Percentiles rank a stretch among this genome's conserved stretches.
Conservation (phyloP, 441 rosid genomes). For the Sinapis alba region DNA sequence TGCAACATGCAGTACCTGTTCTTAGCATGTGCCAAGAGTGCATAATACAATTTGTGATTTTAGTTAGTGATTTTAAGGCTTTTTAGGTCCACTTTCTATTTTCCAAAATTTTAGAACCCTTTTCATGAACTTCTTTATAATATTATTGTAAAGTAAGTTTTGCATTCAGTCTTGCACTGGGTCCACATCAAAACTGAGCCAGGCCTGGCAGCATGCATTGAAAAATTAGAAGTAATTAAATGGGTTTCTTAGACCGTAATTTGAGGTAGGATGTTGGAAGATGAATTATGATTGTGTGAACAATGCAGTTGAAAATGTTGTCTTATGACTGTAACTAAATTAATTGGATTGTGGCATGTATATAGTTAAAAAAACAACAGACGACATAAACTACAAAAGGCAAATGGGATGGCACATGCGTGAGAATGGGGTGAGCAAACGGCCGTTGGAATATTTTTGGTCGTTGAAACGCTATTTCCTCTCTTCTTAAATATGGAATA, state of each 20-base stretch:
- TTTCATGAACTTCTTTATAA: too few relatives aligned
- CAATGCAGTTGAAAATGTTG: conserved; percentile 8
- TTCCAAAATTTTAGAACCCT: too few relatives aligned
- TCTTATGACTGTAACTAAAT: neutral
- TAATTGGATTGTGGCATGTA: neutral
- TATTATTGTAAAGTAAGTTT: too few relatives aligned
- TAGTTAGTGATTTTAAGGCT: too few relatives aligned
- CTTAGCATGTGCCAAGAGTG: too few relatives aligned
- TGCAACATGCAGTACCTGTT: conserved; percentile 4
- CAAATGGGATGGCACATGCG: conserved; percentile 35
- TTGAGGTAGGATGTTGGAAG: conserved; percentile 19
- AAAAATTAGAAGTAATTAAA: neutral
- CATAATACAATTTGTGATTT: too few relatives aligned
- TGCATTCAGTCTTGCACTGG: too few relatives aligned
- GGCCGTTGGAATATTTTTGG: conserved; percentile 37
- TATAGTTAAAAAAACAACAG: conserved; percentile 5
- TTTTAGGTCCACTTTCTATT: too few relatives aligned
- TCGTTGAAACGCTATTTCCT: conserved; percentile 28
- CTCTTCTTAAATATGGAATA: neutral
- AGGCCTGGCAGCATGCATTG: neutral
- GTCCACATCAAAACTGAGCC: too few relatives aligned
- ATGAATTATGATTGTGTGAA: neutral
- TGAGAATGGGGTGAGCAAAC: conserved; percentile 26
- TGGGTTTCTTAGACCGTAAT: conserved; percentile 8
- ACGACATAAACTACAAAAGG: conserved; percentile 19